A percentile compares a stretch with the other conserved stretches of the same genome.
Conservation (phyloP, 495 filamentous ascomycete genomes). For the Podospora pseudopauciseta region DNA sequence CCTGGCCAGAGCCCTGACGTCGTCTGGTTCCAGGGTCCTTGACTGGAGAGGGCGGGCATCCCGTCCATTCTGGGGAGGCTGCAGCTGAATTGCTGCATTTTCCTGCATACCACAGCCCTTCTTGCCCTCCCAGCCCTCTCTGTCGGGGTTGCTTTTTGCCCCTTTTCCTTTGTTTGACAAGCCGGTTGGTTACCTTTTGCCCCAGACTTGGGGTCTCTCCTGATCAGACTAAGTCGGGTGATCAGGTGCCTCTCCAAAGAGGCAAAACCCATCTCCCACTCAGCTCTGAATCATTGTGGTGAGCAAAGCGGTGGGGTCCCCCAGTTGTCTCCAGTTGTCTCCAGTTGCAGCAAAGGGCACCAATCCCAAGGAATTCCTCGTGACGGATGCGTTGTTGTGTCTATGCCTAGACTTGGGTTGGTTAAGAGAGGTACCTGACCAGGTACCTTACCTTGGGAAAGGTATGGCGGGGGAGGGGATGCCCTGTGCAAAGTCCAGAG, state of each 20-base stretch:
- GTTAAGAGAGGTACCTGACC: neutral
- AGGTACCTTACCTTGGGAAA: too few relatives aligned
- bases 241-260: neutral
- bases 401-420: neutral
- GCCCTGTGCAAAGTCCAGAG: neutral
- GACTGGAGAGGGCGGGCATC: neutral
- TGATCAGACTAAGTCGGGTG: neutral
- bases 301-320: neutral
- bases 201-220: neutral
- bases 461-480: neutral
- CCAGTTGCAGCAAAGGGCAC: constrained; percentile 2
- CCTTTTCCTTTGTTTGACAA: neutral
- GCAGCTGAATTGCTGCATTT: neutral
- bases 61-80: too few relatives aligned
- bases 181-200: neutral
- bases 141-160: neutral
- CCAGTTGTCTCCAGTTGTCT: neutral
- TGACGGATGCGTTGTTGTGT: constrained; percentile 5
- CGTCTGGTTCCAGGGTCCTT: constrained; percentile 19
- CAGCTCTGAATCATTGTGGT: neutral
- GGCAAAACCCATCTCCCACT: neutral
- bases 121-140: neutral
- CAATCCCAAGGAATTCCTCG: neutral
- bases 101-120: neutral
- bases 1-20: constrained; percentile 27